These are phyloP conservation scores for Fusarium armeniacum DNA, from an alignment of 2,329 filamentous ascomycete species.

Conservation along the genomic window DNA sequence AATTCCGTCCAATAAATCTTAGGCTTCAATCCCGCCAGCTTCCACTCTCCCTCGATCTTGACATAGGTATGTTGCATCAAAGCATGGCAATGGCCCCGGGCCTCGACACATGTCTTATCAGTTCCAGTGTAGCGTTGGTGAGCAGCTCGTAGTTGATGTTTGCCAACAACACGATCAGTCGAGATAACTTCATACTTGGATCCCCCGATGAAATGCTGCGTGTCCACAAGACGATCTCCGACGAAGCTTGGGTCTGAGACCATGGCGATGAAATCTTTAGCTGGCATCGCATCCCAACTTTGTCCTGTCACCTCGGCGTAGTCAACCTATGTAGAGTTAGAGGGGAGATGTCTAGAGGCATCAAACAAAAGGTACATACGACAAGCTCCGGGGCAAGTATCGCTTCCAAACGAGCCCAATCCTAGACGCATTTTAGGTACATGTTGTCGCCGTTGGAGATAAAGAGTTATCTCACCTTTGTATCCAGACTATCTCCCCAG, in stretches of 20 bases:
- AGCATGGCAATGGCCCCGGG: conserved; percentile 7
- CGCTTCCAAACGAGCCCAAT: conserved; percentile 1
- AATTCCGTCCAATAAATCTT: conserved; percentile 16
- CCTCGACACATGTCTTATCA: conserved; percentile 8
- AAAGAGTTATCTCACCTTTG: background rate
- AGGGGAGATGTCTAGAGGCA: background rate
- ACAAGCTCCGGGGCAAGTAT: conserved; percentile 6
- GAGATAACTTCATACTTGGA: background rate
- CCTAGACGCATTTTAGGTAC: background rate
- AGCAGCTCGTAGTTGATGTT: conserved; percentile 14
- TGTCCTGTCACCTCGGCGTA: conserved; percentile 4
- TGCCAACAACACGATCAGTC: background rate
- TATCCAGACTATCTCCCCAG: conserved; percentile 11
- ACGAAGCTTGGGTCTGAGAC: conserved; percentile 4
- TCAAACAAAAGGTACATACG: background rate
- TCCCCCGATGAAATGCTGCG: conserved; percentile 17
- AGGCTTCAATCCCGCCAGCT: conserved; percentile 7
- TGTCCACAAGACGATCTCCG: conserved; percentile 6
- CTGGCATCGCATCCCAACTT: conserved; percentile 11
- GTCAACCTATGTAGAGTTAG: background rate
- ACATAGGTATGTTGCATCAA: conserved; percentile 19
- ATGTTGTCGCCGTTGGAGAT: background rate
- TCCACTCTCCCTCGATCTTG: conserved; percentile 10
- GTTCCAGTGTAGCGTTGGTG: conserved; percentile 12
- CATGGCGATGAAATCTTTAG: conserved; percentile 18